Conservation (phyloP, 306 rosid species). For the Sophora flavescens region DNA sequence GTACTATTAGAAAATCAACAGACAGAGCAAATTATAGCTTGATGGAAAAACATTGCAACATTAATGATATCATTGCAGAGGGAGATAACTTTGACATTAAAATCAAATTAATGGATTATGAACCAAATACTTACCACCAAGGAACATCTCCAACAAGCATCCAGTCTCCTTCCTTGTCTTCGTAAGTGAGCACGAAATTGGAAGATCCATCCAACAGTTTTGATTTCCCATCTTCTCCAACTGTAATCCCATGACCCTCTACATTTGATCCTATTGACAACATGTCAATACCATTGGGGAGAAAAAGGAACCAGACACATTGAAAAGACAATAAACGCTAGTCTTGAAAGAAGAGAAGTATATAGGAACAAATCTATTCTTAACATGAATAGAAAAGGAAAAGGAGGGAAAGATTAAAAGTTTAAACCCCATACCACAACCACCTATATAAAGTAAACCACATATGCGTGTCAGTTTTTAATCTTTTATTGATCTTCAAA, state of each 20-base stretch:
- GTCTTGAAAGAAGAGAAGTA: background rate
- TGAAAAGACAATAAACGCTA: background rate
- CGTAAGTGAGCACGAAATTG: constrained; percentile 78
- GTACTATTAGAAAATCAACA: background rate
- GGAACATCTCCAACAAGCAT: constrained; percentile 96
- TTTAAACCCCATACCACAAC: background rate
- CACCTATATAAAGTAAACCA: background rate
- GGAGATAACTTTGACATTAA: background rate
- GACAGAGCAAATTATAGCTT: background rate
- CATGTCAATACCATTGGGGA: constrained; percentile 1
- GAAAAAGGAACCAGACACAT: background rate
- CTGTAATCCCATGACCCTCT: constrained; percentile 44
- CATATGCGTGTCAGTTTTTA: background rate
- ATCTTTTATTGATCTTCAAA: constrained; percentile 7
- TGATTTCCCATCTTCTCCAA: constrained; percentile 48
- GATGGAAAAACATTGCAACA: background rate
- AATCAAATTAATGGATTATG: constrained; percentile 2
- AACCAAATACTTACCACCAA: constrained; percentile 70
- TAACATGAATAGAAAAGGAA: background rate
- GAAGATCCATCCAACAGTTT: constrained; percentile 67
- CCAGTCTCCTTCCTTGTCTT: constrained; percentile 92
- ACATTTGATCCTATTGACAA: constrained; percentile 54
- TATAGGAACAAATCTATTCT: constrained; percentile 24
- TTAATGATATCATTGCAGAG: background rate
- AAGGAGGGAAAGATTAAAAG: background rate